Evolutionary conservation across 2,329 filamentous ascomycete genomes (phyloP), one percentile per base, ranked within the genome.

Genomic region (Gliomastix tumulicola): DNA sequence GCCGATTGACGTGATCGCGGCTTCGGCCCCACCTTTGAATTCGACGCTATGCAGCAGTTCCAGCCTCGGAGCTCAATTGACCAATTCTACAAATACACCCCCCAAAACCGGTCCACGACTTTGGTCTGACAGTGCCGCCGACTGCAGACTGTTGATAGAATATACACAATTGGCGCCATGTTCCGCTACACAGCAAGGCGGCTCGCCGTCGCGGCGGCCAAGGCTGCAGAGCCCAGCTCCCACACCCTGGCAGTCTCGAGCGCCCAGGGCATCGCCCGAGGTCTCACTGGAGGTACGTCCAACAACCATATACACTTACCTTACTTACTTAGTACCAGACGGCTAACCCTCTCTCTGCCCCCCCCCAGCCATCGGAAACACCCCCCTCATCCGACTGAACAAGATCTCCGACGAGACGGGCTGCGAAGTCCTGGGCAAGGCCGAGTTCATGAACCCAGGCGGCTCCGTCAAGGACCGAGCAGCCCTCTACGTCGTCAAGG

Each of bases 381-480:
- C 92, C 0, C 90, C 92, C 2, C 76, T 98, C 37, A 94, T 98
- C 60, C 82, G 85, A 34, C 72, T 98, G 35, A 90, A 94, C 63
- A 78, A 72, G 43, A 80, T 97, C 48, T 97, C 90, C 28, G 79
- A 87, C 41, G 76, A 94, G 55, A 97, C 92, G 1, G 88, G 89
- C 46, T 97, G 92, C 73, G 85, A 94, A 50, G 71, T 98, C 40
- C 80, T 97, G 28, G 92, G 90, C 54, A 98, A 98, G 63, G 89
- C 92, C 51, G 92, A 98, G 61, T 98, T 98, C 68, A 92, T 94
- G 72, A 98, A 98, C 70, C 92, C 92, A 2, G 92, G 92, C 48
- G 92, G 92, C 41, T 89, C 83, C 37, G 83, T 98, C 59, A 98
- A 98, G 68, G 92, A 98, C 66, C 85, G 92, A 44, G 92, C 92